Evolutionary conservation across 371 early-diverging fungal species (phyloP).

Genomic region (Mucor plumbeus): DNA sequence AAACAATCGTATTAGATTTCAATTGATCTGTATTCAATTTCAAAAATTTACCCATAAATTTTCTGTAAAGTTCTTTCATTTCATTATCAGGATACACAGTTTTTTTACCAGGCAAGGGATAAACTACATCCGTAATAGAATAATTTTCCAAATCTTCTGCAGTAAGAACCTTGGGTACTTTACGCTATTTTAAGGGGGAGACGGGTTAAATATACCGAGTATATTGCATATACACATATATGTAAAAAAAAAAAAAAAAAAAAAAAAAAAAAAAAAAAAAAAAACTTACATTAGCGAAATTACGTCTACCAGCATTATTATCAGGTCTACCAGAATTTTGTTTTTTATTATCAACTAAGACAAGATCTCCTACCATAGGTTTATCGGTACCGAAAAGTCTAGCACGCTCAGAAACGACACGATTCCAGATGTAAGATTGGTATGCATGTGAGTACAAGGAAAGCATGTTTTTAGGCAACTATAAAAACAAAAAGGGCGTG

Average conservation of each 20-base stretch:
- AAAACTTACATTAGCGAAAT: slow-evolving; percentile 28
- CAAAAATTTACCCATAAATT: slow-evolving; percentile 62
- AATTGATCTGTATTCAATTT: not conserved
- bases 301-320: slow-evolving; percentile 35
- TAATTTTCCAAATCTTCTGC: slow-evolving; percentile 72
- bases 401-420: slow-evolving; percentile 80
- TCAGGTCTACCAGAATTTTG: not conserved
- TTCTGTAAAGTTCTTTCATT: slow-evolving; percentile 66
- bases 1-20: not conserved
- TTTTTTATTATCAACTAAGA: slow-evolving; percentile 44
- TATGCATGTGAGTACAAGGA: slow-evolving; percentile 97
- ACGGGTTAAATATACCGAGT: not conserved
- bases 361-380: slow-evolving; percentile 89
- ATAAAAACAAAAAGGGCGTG: slow-evolving; percentile 9
- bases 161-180: slow-evolving; percentile 59
- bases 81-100: slow-evolving; percentile 84
- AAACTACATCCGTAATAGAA: slow-evolving; percentile 86
- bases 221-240: not conserved
- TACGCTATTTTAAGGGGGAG: slow-evolving; percentile 23
- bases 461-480: slow-evolving; percentile 86
- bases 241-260: too few relatives aligned
- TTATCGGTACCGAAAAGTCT: slow-evolving; percentile 67
- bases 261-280: not conserved
- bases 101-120: slow-evolving; percentile 87
- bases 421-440: slow-evolving; percentile 97